A percentile compares a stretch with the other conserved stretches of the same genome.
Conservation (phyloP, 352 stramenopile genomes). For the Globisporangium splendens region DNA sequence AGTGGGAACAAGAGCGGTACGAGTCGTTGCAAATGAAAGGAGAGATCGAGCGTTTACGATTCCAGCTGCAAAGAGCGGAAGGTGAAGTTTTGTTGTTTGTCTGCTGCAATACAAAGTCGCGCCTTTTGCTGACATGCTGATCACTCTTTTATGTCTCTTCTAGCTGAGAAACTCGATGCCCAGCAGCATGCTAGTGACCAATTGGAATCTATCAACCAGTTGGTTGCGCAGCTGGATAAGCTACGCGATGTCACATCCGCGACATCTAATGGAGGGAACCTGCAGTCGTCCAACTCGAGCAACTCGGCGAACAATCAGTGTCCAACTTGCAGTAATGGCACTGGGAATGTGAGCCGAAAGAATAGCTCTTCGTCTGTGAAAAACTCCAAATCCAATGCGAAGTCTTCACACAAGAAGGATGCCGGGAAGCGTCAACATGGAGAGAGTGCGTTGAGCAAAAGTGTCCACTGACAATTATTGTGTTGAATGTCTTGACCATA, state of each 20-base stretch:
- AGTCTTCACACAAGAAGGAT: conserved; percentile 20
- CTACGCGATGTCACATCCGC: conserved; percentile 36
- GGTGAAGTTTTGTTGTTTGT: conserved; percentile 24
- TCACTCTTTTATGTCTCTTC: not conserved
- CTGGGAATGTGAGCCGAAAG: conserved; percentile 2
- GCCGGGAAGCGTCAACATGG: conserved; percentile 21
- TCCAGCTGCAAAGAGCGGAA: conserved; percentile 70
- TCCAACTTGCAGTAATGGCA: conserved; percentile 27
- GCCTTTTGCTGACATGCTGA: not conserved
- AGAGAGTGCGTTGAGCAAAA: conserved; percentile 22
- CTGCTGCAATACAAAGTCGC: not conserved
- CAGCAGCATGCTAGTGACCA: conserved; percentile 75
- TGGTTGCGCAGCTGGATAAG: conserved; percentile 74
- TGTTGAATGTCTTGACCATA: not conserved
- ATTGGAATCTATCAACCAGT: conserved; percentile 79
- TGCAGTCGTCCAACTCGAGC: not conserved
- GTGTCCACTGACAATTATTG: not conserved
- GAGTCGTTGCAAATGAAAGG: conserved; percentile 74
- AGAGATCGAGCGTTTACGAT: conserved; percentile 70
- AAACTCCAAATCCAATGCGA: conserved; percentile 17
- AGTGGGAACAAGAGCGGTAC: conserved; percentile 78
- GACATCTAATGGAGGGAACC: not conserved
- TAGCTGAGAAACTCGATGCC: conserved; percentile 70
- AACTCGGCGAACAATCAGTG: conserved; percentile 24
- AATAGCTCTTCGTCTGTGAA: conserved; percentile 19